These are phyloP conservation scores for Cladorrhinum samala DNA, from an alignment of 495 filamentous ascomycete genomes.

Conservation along the genomic window DNA sequence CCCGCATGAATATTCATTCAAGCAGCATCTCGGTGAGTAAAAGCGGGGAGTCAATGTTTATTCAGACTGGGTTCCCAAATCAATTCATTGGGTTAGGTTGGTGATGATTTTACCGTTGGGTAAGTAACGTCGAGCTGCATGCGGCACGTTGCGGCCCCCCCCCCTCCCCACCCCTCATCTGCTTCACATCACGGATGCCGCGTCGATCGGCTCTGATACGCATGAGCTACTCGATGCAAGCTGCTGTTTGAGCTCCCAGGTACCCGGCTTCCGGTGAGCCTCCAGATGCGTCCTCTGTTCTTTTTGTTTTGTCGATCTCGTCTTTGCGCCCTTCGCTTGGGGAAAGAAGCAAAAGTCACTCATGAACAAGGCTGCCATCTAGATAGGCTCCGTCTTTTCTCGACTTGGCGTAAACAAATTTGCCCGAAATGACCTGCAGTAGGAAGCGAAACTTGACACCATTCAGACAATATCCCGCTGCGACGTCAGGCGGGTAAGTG, in stretches of 20 bases:
- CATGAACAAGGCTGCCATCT: neutral
- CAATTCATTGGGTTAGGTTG: too few relatives aligned
- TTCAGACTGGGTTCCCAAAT: too few relatives aligned
- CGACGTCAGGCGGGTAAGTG: neutral
- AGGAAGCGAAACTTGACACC: neutral
- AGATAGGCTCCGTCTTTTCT: too few relatives aligned
- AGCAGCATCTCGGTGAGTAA: too few relatives aligned
- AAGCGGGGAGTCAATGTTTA: too few relatives aligned
- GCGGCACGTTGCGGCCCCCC: neutral
- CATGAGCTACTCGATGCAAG: neutral
- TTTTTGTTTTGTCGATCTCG: neutral
- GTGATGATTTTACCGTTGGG: too few relatives aligned
- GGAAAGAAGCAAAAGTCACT: neutral
- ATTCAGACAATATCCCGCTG: constrained; percentile 1
- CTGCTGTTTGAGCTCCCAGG: neutral
- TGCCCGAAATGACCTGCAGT: neutral
- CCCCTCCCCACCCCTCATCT: too few relatives aligned
- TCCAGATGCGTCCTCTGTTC: neutral
- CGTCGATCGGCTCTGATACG: neutral
- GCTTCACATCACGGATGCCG: too few relatives aligned
- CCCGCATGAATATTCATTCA: too few relatives aligned
- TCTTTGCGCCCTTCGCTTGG: too few relatives aligned
- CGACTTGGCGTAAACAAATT: neutral
- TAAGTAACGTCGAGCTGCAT: neutral
- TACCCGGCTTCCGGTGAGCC: neutral